Base-by-base conservation (phyloP, 306 rosid species). In the Clitoria ternatea region DNA sequence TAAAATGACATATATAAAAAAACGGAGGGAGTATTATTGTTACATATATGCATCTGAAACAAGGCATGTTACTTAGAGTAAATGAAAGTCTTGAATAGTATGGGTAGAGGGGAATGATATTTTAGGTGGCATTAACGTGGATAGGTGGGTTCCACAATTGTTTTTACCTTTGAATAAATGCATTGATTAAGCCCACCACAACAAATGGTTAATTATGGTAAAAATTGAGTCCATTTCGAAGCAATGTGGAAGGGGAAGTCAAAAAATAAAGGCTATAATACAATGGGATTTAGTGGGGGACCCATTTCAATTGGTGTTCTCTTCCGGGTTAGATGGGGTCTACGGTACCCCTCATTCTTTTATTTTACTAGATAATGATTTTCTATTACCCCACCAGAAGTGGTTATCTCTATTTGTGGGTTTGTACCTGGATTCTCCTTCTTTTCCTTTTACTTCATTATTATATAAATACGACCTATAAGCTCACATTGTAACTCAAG, bases 291-390 rank as follows among this genome's bases (percentile, higher is more conserved):
- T 82, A 78, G 89, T 84, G 89, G 92, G 83, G 74, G 81, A 75
- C 85, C 80, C 88, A 87, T 88, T 89, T 75, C 72, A 75, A 66
- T 75, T 76, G 72, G 13, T n/a, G n/a, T n/a, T n/a, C n/a, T n/a
- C n/a, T n/a, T n/a, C n/a, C n/a, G n/a, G n/a, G n/a, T n/a, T n/a
- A n/a, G n/a, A n/a, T n/a, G n/a, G n/a, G n/a, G n/a, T n/a, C n/a
- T n/a, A n/a, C n/a, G n/a, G n/a, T n/a, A n/a, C n/a, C n/a, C n/a
- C n/a, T n/a, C n/a, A n/a, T n/a, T n/a, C n/a, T n/a, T n/a, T n/a
- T n/a, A n/a, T n/a, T n/a, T n/a, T n/a, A n/a, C n/a, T n/a, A n/a
- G n/a, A n/a, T n/a, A n/a, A n/a, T n/a, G n/a, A n/a, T n/a, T n/a
- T n/a, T n/a, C n/a, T n/a, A n/a, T n/a, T n/a, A n/a, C n/a, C n/a